Evolutionary conservation across 129 eudicot genomes (phyloP), one percentile per base, ranked within the genome.

Genomic region (Calendula officinalis): DNA sequence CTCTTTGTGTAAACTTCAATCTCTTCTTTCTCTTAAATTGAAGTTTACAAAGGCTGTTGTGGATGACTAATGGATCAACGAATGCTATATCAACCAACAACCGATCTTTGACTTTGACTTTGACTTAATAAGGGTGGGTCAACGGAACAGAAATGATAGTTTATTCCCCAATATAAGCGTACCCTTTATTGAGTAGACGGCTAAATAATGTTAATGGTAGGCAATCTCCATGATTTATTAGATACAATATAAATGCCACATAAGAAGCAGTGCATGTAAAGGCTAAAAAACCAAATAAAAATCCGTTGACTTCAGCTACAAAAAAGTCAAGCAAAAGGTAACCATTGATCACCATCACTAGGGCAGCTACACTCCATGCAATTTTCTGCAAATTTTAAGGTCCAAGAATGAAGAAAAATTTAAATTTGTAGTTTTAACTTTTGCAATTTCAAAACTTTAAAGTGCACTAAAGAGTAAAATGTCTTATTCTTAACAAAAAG

Each of bases 281-380:
- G 9, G 86, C 87, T 32, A 75, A 16, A 45, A 78, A 71, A 5
- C 87, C 95, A 52, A 86, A 81, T 45, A 77, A 70, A 56, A 84
- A 8, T 14, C 95, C 97, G 32, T 78, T 71, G 16, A 90, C 97
- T 73, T 90, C 95, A 4, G 89, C 72, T 11, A 80, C 33, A 64
- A 90, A 83, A 69, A 90, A 86, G 62, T 77, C 80, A 22, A 90
- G 74, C 70, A 90, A 70, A 61, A 90, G 92, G 77, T 90, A 90
- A 17, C 89, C 95, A 32, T 90, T 90, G 62, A 90, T 90, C 74
- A 86, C 92, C 75, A 90, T 90, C 78, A 90, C 97, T 36, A 90
- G 74, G n/a, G 74, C 97, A 69, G 97, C 97, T 47, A 89, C 86
- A 22, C 84, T 67, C 97, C 95, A 86, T n/a, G 90, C 86, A 69